A percentile compares a stretch with the other conserved stretches of the same genome.
phyloP scores from a whole-genome alignment of 1,139 yeast genomes.

The Pichia sp. region DNA sequence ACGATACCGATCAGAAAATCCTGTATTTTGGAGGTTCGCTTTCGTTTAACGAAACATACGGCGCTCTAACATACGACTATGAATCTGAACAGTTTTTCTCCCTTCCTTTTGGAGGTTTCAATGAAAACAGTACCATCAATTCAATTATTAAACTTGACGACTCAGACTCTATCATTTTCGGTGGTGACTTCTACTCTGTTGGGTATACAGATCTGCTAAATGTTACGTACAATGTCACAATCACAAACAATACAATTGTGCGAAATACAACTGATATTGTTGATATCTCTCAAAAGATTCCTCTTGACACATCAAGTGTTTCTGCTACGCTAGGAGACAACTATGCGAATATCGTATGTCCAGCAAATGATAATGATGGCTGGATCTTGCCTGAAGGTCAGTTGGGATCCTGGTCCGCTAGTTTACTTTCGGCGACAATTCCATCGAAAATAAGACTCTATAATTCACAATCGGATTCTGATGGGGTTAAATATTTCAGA shows the following conservation, averaged over 20 bases:
- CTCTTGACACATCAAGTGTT: conserved; percentile 5
- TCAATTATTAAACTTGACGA: conserved; percentile 50
- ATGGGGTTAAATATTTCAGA: conserved; percentile 60
- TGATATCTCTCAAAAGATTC: conserved; percentile 14
- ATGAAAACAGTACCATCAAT: conserved; percentile 47
- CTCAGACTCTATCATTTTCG: conserved; percentile 54
- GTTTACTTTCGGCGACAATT: conserved; percentile 45
- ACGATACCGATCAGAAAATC: conserved; percentile 37
- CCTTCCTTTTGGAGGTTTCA: conserved; percentile 76
- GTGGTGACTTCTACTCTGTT: conserved; percentile 64
- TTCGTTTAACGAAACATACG: conserved; percentile 41
- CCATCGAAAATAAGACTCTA: conserved; percentile 75
- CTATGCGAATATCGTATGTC: conserved; percentile 51
- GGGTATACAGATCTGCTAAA: conserved; percentile 43
- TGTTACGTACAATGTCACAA: conserved; percentile 25
- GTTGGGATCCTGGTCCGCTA: conserved; percentile 64
- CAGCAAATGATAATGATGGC: conserved; percentile 29
- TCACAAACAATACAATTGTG: conserved; percentile 13
- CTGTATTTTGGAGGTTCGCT: conserved; percentile 82
- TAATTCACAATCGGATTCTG: conserved; percentile 43
- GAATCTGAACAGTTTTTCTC: conserved; percentile 33
- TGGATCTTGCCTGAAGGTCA: conserved; percentile 51
- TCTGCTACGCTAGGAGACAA: conserved; percentile 15
- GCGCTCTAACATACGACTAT: conserved; percentile 63
- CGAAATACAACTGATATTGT: conserved; percentile 17